Evolutionary conservation across 2,329 filamentous ascomycete species (phyloP).

Genomic region (Fusarium nygamai): DNA sequence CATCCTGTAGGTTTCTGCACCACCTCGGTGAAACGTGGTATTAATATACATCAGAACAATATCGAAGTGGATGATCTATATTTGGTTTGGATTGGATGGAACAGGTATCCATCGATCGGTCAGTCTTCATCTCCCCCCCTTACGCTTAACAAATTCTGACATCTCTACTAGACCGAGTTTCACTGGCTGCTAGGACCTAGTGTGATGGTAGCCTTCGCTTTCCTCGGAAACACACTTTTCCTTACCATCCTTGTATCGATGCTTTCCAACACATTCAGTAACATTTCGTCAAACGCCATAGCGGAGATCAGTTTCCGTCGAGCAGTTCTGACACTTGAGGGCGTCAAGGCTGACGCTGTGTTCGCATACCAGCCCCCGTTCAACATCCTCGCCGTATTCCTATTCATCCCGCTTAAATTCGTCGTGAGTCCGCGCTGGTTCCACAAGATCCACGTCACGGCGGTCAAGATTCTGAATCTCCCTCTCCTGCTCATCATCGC

Average conservation of each 20-base stretch:
- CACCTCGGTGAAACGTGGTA: not conserved
- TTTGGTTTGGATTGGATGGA: slow-evolving; percentile 89
- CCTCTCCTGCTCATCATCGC: slow-evolving; percentile 79
- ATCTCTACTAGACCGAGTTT: slow-evolving; percentile 66
- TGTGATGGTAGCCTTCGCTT: slow-evolving; percentile 85
- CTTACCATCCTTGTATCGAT: slow-evolving; percentile 90
- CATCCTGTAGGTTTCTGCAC: slow-evolving; percentile 58
- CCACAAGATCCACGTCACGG: slow-evolving; percentile 86
- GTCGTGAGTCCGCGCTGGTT: slow-evolving; percentile 85
- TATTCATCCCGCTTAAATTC: slow-evolving; percentile 81
- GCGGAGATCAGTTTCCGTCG: slow-evolving; percentile 87
- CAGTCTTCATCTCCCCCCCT: slow-evolving; percentile 33
- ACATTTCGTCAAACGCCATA: slow-evolving; percentile 78
- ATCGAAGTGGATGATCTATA: slow-evolving; percentile 91
- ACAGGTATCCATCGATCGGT: slow-evolving; percentile 69
- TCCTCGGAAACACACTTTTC: slow-evolving; percentile 87
- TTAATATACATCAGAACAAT: slow-evolving; percentile 64
- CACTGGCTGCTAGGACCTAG: slow-evolving; percentile 82
- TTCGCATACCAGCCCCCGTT: slow-evolving; percentile 87
- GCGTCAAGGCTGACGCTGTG: slow-evolving; percentile 84
- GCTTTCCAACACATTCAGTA: slow-evolving; percentile 84
- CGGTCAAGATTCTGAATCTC: slow-evolving; percentile 78
- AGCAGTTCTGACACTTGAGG: slow-evolving; percentile 84
- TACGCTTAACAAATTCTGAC: slow-evolving; percentile 5
- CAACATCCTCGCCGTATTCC: slow-evolving; percentile 79